phyloP scores from a whole-genome alignment of 495 filamentous ascomycete species.

The Clavariopsis aquatica region DNA sequence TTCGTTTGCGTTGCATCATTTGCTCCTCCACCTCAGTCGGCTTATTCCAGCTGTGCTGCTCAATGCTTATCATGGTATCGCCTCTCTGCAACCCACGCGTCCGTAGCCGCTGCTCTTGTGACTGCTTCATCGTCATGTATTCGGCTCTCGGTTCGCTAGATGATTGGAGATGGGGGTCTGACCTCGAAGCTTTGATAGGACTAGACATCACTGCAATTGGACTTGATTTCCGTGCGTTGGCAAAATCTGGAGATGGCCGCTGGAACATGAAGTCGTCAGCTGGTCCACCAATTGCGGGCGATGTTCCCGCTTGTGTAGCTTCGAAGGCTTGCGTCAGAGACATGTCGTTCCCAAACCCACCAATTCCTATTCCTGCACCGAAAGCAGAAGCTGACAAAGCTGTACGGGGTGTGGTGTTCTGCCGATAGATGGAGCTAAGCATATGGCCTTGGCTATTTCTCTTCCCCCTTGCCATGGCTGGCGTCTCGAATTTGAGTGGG shows the following conservation, averaged over 20 bases:
- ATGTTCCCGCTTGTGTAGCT: slow-evolving; percentile 47
- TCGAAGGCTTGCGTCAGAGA: slow-evolving; percentile 48
- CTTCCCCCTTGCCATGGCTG: slow-evolving; percentile 43
- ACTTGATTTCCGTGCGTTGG: slow-evolving; percentile 39
- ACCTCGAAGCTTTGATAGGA: slow-evolving; percentile 34
- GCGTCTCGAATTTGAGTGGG: slow-evolving; percentile 42
- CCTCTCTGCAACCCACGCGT: slow-evolving; percentile 13
- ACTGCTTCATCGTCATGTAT: slow-evolving; percentile 46
- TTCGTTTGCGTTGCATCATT: background rate
- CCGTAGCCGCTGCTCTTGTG: slow-evolving; percentile 38
- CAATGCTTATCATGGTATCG: slow-evolving; percentile 3
- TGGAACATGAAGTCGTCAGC: slow-evolving; percentile 46
- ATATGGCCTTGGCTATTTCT: slow-evolving; percentile 41
- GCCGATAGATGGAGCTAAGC: slow-evolving; percentile 38
- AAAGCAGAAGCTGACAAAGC: slow-evolving; percentile 39
- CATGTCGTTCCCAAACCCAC: slow-evolving; percentile 30
- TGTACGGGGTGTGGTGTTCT: slow-evolving; percentile 41
- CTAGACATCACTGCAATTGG: slow-evolving; percentile 40
- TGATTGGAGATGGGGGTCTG: slow-evolving; percentile 23
- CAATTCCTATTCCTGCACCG: slow-evolving; percentile 18
- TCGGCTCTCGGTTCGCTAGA: slow-evolving; percentile 42
- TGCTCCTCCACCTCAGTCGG: slow-evolving; percentile 16
- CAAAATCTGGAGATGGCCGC: slow-evolving; percentile 47
- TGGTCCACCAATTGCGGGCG: slow-evolving; percentile 40
- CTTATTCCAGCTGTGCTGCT: slow-evolving; percentile 33